Conservation (phyloP, 371 early-diverging fungal genomes). For the Sporodiniella umbellata region DNA sequence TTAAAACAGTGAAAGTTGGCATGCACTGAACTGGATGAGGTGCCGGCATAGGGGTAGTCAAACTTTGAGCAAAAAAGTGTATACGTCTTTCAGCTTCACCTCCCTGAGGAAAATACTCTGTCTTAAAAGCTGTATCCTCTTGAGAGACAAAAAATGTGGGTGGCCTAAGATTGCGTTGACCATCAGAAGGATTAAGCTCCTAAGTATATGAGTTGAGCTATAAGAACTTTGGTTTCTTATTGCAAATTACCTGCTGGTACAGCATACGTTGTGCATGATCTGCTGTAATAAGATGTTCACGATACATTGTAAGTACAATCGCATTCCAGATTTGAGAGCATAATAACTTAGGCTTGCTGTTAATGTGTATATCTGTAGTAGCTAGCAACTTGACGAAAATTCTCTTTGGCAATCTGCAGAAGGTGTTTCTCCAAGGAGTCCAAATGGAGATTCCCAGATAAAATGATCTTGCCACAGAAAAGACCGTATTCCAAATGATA, state of each 20-base stretch:
- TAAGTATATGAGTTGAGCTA: background rate
- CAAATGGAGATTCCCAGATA: constrained; percentile 83
- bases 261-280: constrained; percentile 77
- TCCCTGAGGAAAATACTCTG: constrained; percentile 75
- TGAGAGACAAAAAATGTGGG: constrained; percentile 85
- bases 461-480: constrained; percentile 79
- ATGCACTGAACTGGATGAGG: constrained; percentile 80
- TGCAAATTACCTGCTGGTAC: constrained; percentile 67
- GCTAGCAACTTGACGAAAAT: constrained; percentile 80
- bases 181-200: constrained; percentile 59
- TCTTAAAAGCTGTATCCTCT: constrained; percentile 76
- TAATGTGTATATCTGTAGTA: constrained; percentile 68
- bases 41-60: constrained; percentile 83
- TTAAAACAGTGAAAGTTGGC: constrained; percentile 87
- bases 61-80: constrained; percentile 85
- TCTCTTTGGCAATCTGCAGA: constrained; percentile 81
- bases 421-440: constrained; percentile 88
- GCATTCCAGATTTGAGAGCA: constrained; percentile 90
- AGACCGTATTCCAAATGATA: constrained; percentile 81
- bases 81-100: constrained; percentile 87
- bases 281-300: constrained; percentile 79
- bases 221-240: background rate
- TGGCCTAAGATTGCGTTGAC: constrained; percentile 67
- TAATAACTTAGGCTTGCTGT: constrained; percentile 71
- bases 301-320: constrained; percentile 83